Conservation (phyloP, 352 stramenopile genomes). For the Blastocystis sp. region DNA sequence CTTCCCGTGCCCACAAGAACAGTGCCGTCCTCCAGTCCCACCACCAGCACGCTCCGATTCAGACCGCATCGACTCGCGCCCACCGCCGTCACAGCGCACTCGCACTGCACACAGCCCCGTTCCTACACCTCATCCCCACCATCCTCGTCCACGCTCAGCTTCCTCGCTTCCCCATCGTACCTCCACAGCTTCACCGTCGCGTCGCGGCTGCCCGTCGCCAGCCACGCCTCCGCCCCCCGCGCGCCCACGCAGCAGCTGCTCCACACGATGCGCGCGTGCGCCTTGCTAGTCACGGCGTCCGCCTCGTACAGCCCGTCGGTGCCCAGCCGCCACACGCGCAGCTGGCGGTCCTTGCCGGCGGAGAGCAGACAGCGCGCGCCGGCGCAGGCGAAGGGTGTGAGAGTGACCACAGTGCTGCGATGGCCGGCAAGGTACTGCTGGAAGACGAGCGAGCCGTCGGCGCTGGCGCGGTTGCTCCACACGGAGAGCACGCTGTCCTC, state of each 20-base stretch:
- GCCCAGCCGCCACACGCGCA: conserved; percentile 9
- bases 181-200: conserved; percentile 22
- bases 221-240: neutral
- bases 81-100: neutral
- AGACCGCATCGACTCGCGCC: neutral
- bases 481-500: conserved; percentile 36
- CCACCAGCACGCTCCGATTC: neutral
- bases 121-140: conserved; percentile 9
- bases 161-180: neutral
- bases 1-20: neutral
- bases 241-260: neutral
- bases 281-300: neutral
- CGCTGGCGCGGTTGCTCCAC: conserved; percentile 20
- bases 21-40: neutral
- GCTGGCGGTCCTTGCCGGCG: conserved; percentile 28
- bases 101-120: neutral
- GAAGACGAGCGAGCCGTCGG: neutral
- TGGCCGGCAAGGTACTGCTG: conserved; percentile 31
- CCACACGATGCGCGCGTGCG: conserved; percentile 42
- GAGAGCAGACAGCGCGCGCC: conserved; percentile 7
- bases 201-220: neutral
- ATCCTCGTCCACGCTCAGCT: neutral
- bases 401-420: conserved; percentile 12
- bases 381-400: neutral
- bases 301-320: neutral